Base-by-base conservation (phyloP, 129 eudicot genomes). In the Deinandra increscens region DNA sequence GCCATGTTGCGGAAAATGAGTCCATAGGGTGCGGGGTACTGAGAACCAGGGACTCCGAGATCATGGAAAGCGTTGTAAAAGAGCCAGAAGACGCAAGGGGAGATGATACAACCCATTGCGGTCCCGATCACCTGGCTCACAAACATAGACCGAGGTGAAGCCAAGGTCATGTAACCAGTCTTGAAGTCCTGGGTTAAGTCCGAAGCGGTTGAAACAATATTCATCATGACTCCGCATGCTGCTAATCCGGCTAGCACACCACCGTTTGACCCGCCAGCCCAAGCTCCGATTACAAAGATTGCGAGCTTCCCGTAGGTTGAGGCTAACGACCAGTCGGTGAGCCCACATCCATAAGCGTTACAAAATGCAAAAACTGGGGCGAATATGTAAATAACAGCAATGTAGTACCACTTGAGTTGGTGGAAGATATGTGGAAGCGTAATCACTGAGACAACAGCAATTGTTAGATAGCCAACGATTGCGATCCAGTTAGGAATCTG, bases 191-290 rank as follows among this genome's bases (percentile, higher is more conserved):
- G 97, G 67, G 72, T 87, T 14, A 93, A 82, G 82, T 89, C 98
- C 0, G 97, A 86, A 38, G 97, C 98, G 19, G 98, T 93, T 0
- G 97, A 75, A 31, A 89, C 97, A 3, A 93, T 93, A 70, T 93
- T 93, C 97, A 93, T 93, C 97, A 93, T 93, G 79, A 87, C 95
- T 13, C 99, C 99, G 50, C 99, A 89, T 0, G 99, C 92, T 26
- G 95, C 99, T 71, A 93, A 45, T 5, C 99, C 99, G 0, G 97
- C 95, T 37, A 93, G 82, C 50, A 93, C 90, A 7, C 99, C 95
- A 2, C 97, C 99, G 17, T 87, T 83, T 22, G 76, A 7, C 18
- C 84, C 74, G 44, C 97, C 97, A 1, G 92, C 99, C 99, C 99
- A 93, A 5, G 97, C 92, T 3, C 99, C 99, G 22, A 93, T 85